These are phyloP conservation scores for Russula ochroleuca DNA, from an alignment of 768 basidiomycete species.

Conservation along the genomic window DNA sequence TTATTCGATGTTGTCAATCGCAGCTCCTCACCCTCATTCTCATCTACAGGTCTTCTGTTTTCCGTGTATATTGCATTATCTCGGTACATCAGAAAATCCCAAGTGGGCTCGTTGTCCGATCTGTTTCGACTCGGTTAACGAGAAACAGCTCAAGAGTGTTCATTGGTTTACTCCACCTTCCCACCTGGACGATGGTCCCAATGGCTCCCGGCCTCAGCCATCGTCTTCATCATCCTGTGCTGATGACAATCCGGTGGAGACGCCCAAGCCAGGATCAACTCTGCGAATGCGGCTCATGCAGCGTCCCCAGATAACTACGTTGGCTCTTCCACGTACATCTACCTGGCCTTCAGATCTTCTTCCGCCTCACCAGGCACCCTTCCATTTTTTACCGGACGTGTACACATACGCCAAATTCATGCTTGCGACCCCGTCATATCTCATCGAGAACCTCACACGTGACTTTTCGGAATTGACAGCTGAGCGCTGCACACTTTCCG, in stretches of 20 bases:
- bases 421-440: slow-evolving; percentile 87
- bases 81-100: slow-evolving; percentile 71
- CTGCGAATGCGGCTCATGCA: slow-evolving; percentile 88
- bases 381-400: slow-evolving; percentile 93
- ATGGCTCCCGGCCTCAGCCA: slow-evolving; percentile 33
- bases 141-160: slow-evolving; percentile 86
- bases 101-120: slow-evolving; percentile 95
- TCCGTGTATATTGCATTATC: slow-evolving; percentile 89
- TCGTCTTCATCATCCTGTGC: slow-evolving; percentile 48
- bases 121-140: slow-evolving; percentile 90
- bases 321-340: slow-evolving; percentile 84
- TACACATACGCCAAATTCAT: slow-evolving; percentile 88
- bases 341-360: slow-evolving; percentile 95
- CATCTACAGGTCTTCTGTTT: slow-evolving; percentile 79
- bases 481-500: slow-evolving; percentile 63
- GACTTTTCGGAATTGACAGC: slow-evolving; percentile 68
- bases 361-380: slow-evolving; percentile 89
- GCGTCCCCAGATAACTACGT: slow-evolving; percentile 89
- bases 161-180: slow-evolving; percentile 72
- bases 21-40: slow-evolving; percentile 21
- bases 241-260: slow-evolving; percentile 37
- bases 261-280: slow-evolving; percentile 51
- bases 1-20: slow-evolving; percentile 11
- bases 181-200: slow-evolving; percentile 37
- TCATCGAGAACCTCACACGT: slow-evolving; percentile 64